phyloP scores from a whole-genome alignment of 306 rosid genomes.

The Prosopis cineraria region DNA sequence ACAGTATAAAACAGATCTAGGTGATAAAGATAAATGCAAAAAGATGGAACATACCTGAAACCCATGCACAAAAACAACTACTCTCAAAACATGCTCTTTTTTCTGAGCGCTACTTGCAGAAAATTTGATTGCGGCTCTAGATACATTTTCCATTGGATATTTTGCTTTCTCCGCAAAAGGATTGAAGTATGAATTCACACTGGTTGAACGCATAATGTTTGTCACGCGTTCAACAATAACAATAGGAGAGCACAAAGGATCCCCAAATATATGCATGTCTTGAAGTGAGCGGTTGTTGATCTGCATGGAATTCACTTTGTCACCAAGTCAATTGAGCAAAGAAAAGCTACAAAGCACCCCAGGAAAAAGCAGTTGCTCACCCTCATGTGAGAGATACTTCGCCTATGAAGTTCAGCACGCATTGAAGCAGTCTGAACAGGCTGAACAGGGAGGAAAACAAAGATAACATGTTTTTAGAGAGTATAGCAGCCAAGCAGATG shows the following conservation, averaged over 20 bases:
- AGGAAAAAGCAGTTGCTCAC: constrained; percentile 45
- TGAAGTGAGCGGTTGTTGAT: constrained; percentile 84
- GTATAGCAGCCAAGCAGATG: constrained; percentile 10
- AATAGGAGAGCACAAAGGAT: constrained; percentile 81
- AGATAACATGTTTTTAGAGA: constrained; percentile 18
- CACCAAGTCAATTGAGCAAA: constrained; percentile 25
- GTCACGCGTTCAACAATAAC: constrained; percentile 72
- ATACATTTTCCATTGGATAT: constrained; percentile 41
- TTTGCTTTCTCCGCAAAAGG: constrained; percentile 47
- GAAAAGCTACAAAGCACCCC: constrained; percentile 24
- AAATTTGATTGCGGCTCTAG: constrained; percentile 48
- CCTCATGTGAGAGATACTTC: constrained; percentile 89
- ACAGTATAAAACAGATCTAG: constrained; percentile 12
- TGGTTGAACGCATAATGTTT: constrained; percentile 50
- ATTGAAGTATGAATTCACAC: constrained; percentile 61
- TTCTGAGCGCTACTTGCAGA: constrained; percentile 39
- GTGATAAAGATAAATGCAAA: constrained; percentile 32
- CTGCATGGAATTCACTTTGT: constrained; percentile 50
- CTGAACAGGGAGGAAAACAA: constrained; percentile 47
- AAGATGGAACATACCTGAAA: constrained; percentile 80
- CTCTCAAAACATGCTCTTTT: constrained; percentile 62
- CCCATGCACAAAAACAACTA: constrained; percentile 94
- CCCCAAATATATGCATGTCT: constrained; percentile 83
- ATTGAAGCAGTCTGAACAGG: constrained; percentile 74
- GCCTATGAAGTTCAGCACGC: constrained; percentile 94